Percentiles rank a stretch among this genome's conserved stretches.
phyloP scores from a whole-genome alignment of 768 basidiomycete genomes.

The Pilatotrama ljubarskyi region DNA sequence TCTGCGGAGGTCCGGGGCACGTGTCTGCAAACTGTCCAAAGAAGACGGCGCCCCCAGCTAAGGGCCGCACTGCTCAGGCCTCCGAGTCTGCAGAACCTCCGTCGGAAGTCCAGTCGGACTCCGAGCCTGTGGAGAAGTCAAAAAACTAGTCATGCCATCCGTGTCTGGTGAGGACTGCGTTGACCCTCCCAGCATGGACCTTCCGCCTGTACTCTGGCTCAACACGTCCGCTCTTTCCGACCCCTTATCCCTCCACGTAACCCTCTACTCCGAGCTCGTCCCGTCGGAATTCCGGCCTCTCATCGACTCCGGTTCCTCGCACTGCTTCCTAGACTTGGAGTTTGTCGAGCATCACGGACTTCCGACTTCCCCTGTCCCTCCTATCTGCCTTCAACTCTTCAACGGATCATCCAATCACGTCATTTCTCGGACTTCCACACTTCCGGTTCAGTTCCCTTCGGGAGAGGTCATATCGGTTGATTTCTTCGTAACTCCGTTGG shows the following conservation, averaged over 20 bases:
- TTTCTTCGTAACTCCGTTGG: neutral
- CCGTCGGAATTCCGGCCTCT: neutral
- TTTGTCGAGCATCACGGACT: neutral
- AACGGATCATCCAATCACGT: neutral
- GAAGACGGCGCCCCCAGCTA: too few species aligned
- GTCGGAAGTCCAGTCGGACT: neutral
- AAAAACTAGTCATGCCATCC: slow-evolving; percentile 4
- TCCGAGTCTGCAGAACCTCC: neutral
- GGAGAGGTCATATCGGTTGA: neutral
- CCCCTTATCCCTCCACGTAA: neutral
- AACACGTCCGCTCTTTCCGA: slow-evolving; percentile 8
- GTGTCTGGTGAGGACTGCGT: slow-evolving; percentile 2
- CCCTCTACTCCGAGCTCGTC: neutral
- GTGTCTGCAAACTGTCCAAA: too few species aligned
- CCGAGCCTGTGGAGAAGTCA: neutral
- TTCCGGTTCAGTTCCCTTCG: neutral
- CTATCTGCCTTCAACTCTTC: neutral
- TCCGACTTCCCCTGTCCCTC: neutral
- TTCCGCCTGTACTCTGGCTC: neutral
- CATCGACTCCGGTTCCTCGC: slow-evolving; percentile 7
- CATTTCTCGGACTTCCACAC: neutral
- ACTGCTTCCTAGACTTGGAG: slow-evolving; percentile 2
- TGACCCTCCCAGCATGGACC: neutral
- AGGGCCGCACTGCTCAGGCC: too few species aligned
- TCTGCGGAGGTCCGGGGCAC: too few species aligned